A percentile compares a stretch with the other conserved stretches of the same genome.
phyloP scores from a whole-genome alignment of 208 protist genomes.

The Crithidia bombi region DNA sequence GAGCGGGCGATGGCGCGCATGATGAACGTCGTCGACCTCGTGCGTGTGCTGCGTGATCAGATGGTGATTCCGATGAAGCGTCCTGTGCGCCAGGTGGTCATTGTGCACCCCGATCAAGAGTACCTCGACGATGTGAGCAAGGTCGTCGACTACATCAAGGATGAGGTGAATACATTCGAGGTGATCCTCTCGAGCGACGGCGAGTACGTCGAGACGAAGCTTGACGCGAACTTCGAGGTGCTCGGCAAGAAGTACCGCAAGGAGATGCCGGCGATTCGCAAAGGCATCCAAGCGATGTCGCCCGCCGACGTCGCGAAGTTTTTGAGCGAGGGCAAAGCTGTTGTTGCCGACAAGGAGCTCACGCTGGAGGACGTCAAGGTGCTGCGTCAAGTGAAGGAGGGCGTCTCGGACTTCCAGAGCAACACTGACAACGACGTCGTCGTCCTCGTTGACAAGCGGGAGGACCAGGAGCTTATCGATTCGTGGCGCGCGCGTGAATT shows the following conservation, averaged over 20 bases:
- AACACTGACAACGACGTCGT: constrained; percentile 90
- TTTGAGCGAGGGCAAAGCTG: constrained; percentile 44
- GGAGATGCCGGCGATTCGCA: constrained; percentile 80
- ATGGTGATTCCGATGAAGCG: constrained; percentile 93
- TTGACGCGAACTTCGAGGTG: constrained; percentile 91
- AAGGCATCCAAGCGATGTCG: constrained; percentile 80
- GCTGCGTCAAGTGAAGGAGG: constrained; percentile 81
- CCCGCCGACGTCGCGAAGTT: constrained; percentile 58
- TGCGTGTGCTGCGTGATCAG: constrained; percentile 94
- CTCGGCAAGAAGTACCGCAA: constrained; percentile 90
- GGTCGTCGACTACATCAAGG: constrained; percentile 90
- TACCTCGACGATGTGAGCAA: constrained; percentile 81
- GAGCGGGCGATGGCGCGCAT: constrained; percentile 89
- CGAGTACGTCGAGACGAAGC: constrained; percentile 84
- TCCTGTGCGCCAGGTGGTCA: constrained; percentile 89
- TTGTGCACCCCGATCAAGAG: constrained; percentile 82
- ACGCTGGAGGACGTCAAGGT: constrained; percentile 90
- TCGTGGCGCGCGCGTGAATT: constrained; percentile 94
- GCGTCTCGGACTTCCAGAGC: constrained; percentile 86
- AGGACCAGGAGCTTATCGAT: constrained; percentile 81
- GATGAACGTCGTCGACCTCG: constrained; percentile 93
- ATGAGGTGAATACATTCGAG: constrained; percentile 93
- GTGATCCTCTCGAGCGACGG: constrained; percentile 68
- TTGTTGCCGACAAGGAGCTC: constrained; percentile 73
- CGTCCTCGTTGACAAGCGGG: constrained; percentile 89